Evolutionary conservation across 2,329 filamentous ascomycete genomes (phyloP).

Genomic region (Nemania diffusa): DNA sequence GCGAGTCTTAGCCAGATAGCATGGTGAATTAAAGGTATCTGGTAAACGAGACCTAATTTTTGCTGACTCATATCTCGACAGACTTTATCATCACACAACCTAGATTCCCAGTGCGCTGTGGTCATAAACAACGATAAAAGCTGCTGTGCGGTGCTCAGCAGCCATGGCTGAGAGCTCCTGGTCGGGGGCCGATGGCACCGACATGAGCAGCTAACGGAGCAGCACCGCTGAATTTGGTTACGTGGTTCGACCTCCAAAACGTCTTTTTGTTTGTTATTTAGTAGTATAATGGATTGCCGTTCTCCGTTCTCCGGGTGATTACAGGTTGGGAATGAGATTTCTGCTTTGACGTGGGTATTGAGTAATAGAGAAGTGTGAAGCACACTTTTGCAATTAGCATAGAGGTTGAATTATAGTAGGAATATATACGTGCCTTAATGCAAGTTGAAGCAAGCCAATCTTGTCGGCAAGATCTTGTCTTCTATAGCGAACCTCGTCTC

Average conservation of each 20-base stretch:
- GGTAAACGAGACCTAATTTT: conserved; percentile 5
- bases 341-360: not conserved
- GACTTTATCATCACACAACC: conserved; percentile 4
- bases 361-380: conserved; percentile 3
- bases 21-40: not conserved
- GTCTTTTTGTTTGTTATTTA: not conserved
- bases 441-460: conserved; percentile 30
- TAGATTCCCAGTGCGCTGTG: not conserved
- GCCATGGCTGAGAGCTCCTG: not conserved
- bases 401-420: not conserved
- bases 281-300: not conserved
- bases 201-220: conserved; percentile 8
- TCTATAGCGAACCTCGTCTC: conserved; percentile 4
- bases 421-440: conserved; percentile 7
- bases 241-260: no score
- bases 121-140: not conserved
- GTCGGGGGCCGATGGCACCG: conserved; percentile 7
- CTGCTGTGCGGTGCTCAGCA: not conserved
- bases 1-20: conserved; percentile 12
- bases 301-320: not conserved
- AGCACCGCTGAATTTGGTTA: not conserved
- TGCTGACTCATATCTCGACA: conserved; percentile 13
- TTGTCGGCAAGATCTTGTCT: conserved; percentile 21
- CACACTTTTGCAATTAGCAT: not conserved
- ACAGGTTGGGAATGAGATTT: not conserved